phyloP scores from a whole-genome alignment of 495 filamentous ascomycete species.

The Neurospora pannonica region DNA sequence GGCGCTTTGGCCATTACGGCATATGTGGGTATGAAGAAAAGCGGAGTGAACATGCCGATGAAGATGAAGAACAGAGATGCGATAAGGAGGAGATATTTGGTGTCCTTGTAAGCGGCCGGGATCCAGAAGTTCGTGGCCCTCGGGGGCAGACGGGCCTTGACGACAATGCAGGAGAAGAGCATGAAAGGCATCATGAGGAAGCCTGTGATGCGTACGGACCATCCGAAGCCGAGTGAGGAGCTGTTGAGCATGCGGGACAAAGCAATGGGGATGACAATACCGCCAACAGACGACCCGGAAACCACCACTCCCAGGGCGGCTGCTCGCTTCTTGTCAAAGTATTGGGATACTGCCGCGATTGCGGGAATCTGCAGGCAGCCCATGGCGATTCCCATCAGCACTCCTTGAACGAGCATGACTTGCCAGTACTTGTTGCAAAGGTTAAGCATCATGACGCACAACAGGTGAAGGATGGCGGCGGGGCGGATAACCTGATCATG shows the following conservation, averaged over 20 bases:
- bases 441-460: constrained; percentile 46
- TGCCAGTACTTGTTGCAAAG: constrained; percentile 52
- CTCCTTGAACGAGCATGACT: constrained; percentile 52
- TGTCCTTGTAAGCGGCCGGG: constrained; percentile 29
- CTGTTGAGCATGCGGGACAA: constrained; percentile 31
- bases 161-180: constrained; percentile 27
- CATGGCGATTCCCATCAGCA: constrained; percentile 44
- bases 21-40: constrained; percentile 50
- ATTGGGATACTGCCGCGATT: constrained; percentile 43
- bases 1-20: constrained; percentile 19
- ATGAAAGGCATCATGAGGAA: constrained; percentile 45
- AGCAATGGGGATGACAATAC: constrained; percentile 41
- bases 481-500: constrained; percentile 27
- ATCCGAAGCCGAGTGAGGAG: constrained; percentile 43
- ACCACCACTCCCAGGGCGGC: constrained; percentile 46
- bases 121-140: constrained; percentile 34
- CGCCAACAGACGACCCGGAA: constrained; percentile 49
- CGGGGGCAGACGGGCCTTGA: constrained; percentile 38
- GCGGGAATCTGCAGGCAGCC: constrained; percentile 42
- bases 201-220: constrained; percentile 49
- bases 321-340: constrained; percentile 45
- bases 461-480: constrained; percentile 27
- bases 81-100: constrained; percentile 28
- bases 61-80: constrained; percentile 31
- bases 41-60: constrained; percentile 45